A percentile compares a stretch with the other conserved stretches of the same genome.
Conservation (phyloP, 345 rosid genomes). For the Microcos paniculata region DNA sequence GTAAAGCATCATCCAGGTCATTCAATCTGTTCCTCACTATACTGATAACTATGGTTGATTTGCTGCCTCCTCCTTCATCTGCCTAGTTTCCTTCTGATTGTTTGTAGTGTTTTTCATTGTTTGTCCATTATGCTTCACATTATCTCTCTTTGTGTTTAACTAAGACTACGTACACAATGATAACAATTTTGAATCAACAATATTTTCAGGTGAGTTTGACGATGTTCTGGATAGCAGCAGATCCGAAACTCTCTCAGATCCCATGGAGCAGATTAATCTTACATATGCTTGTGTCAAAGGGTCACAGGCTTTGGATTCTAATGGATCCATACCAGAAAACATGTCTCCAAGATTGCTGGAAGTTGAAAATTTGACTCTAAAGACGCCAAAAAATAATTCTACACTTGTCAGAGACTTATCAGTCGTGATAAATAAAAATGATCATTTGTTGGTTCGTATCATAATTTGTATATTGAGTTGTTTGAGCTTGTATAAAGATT, state of each 20-base stretch:
- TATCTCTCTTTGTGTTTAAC: neutral
- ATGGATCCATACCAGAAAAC: constrained; percentile 45
- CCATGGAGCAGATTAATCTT: constrained; percentile 56
- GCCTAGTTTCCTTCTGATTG: neutral
- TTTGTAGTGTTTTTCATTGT: constrained; percentile 5
- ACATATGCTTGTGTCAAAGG: constrained; percentile 33
- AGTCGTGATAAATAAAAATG: constrained; percentile 50
- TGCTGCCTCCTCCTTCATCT: neutral
- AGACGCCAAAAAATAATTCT: constrained; percentile 73
- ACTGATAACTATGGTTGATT: neutral
- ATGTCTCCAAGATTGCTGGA: constrained; percentile 46
- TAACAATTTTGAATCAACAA: constrained; percentile 25
- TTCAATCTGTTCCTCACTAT: neutral
- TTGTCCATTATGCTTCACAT: neutral
- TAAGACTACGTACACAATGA: neutral
- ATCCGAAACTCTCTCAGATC: constrained; percentile 38
- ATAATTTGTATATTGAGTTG: constrained; percentile 20
- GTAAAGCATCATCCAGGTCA: neutral
- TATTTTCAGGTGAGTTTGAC: constrained; percentile 85
- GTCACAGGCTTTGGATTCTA: constrained; percentile 40
- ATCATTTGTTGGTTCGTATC: constrained; percentile 75
- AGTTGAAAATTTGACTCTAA: constrained; percentile 66
- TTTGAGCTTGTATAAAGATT: constrained; percentile 16
- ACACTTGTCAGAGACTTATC: constrained; percentile 69
- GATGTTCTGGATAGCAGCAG: constrained; percentile 63